Base-by-base conservation (phyloP, 768 basidiomycete genomes). In the Hemileccinum rubropunctum region DNA sequence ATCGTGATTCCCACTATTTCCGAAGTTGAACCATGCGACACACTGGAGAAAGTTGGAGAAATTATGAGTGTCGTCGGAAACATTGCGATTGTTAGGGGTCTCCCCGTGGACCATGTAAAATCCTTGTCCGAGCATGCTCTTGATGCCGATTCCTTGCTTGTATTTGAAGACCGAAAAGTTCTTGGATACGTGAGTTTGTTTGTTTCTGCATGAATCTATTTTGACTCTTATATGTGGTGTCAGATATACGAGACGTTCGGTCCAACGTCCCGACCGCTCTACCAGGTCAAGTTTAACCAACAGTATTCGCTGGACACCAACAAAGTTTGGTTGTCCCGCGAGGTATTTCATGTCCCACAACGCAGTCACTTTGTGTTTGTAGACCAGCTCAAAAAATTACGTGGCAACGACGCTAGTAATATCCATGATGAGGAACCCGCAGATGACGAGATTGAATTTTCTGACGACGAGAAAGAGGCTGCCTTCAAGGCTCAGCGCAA, bases 181-280 rank as follows among this genome's bases (percentile, higher is more conserved):
- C 65, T 98, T 60, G 95, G 95, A 39, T 85, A 88, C 67, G 94
- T 95, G 69, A 71, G 88, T 76, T 17, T 28, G 36, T 32, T 32
- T 42, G 20, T 26, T 45, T 51, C 37, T 33, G 51, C n/a, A 23
- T 23, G 39, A 32, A 39, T 39, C 48, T 47, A 53, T 57, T 59
- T 48, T 35, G 51, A 43, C 28, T 43, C 61, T 54, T 51, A 43
- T 46, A 23, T 36, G 5, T 35, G 44, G 10, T 65, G 9, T 13
- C 9, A 95, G 91, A 76, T 98, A 45, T 90, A 87, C 63, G 95
- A 98, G 71, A 97, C 95, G 0, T 98, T 98, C 69, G 95, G 95
- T 10, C 93, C 95, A 3, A 91, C 95, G 9, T 78, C 80, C 17
- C 86, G 90, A 51, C 95, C 95, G 6, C 73, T 95, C 50, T 98